phyloP scores from a whole-genome alignment of 2,329 filamentous ascomycete species.

The Ceratocystiopsis minuta region DNA sequence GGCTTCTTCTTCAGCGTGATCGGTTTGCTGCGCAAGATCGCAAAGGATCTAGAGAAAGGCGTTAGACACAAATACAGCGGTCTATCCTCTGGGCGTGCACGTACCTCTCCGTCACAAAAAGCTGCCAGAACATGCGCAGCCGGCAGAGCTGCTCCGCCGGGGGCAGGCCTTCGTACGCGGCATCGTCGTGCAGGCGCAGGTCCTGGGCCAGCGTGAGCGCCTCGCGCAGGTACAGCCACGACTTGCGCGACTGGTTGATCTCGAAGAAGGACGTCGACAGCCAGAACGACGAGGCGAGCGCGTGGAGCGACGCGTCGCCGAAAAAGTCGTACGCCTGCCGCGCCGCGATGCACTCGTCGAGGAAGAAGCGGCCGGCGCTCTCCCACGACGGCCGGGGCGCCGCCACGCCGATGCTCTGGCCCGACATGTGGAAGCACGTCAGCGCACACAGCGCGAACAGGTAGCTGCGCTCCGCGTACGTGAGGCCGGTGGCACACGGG shows the following conservation, averaged over 20 bases:
- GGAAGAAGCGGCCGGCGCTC: constrained; percentile 32
- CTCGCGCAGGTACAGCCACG: constrained; percentile 44
- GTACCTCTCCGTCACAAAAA: constrained; percentile 43
- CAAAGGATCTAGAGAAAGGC: constrained; percentile 38
- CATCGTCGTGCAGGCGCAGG: constrained; percentile 39
- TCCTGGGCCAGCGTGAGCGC: constrained; percentile 42
- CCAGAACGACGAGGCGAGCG: constrained; percentile 45
- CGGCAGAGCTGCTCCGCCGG: constrained; percentile 33
- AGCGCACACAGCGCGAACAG: constrained; percentile 41
- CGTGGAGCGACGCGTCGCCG: constrained; percentile 33
- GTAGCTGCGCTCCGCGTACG: constrained; percentile 23
- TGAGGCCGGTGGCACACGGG: constrained; percentile 19
- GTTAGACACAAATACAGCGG: neutral
- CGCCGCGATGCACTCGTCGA: constrained; percentile 38
- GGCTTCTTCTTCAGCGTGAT: constrained; percentile 43
- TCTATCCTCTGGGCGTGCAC: no score
- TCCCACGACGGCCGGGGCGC: constrained; percentile 24
- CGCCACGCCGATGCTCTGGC: constrained; percentile 21
- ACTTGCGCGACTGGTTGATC: constrained; percentile 40
- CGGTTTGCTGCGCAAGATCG: constrained; percentile 44
- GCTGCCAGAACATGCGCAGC: constrained; percentile 41
- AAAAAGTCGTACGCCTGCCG: constrained; percentile 39
- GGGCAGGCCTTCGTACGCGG: constrained; percentile 29
- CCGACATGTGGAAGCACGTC: constrained; percentile 31
- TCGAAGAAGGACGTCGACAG: constrained; percentile 43